A percentile compares a stretch with the other conserved stretches of the same genome.
Conservation (phyloP, 2,329 filamentous ascomycete genomes). For the Exophiala viscosa region DNA sequence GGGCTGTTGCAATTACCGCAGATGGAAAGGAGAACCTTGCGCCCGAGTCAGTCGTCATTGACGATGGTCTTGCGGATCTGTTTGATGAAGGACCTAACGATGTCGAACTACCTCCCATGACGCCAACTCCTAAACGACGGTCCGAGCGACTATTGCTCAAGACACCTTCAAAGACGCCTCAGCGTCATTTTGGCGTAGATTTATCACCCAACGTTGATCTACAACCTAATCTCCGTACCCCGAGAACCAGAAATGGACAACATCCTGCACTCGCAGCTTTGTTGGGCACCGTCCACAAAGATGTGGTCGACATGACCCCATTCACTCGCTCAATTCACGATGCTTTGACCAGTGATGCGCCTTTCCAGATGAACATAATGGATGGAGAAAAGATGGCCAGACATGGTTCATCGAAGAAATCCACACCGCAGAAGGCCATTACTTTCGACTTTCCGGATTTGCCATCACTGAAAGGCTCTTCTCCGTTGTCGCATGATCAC, state of each 20-base stretch:
- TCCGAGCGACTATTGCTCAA: slow-evolving; percentile 28
- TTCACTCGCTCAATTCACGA: slow-evolving; percentile 27
- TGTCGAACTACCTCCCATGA: slow-evolving; percentile 36
- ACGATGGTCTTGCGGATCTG: slow-evolving; percentile 59
- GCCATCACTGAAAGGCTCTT: slow-evolving; percentile 30
- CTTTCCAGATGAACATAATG: slow-evolving; percentile 4
- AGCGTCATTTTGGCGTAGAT: slow-evolving; percentile 24
- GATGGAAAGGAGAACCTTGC: slow-evolving; percentile 58
- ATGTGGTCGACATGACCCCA: slow-evolving; percentile 28
- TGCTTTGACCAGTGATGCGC: slow-evolving; percentile 19
- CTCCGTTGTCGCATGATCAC: slow-evolving; percentile 21
- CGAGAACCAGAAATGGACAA: slow-evolving; percentile 16
- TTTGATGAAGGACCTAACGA: slow-evolving; percentile 58
- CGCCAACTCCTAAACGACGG: slow-evolving; percentile 29
- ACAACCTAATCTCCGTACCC: slow-evolving; percentile 22
- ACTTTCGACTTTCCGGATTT: slow-evolving; percentile 38
- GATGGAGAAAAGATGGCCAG: slow-evolving; percentile 6
- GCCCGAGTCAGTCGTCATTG: slow-evolving; percentile 33
- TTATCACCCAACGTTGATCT: slow-evolving; percentile 33
- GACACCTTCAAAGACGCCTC: slow-evolving; percentile 29
- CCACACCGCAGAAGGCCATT: slow-evolving; percentile 36
- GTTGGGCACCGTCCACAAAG: slow-evolving; percentile 20
- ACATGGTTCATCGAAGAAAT: slow-evolving; percentile 43
- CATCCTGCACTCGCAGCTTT: slow-evolving; percentile 21
- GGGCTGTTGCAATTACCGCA: slow-evolving; percentile 38